A percentile compares a stretch with the other conserved stretches of the same genome.
These are phyloP conservation scores for Penicillium sp. DNA, from an alignment of 2,329 filamentous ascomycete genomes.

Conservation along the genomic window DNA sequence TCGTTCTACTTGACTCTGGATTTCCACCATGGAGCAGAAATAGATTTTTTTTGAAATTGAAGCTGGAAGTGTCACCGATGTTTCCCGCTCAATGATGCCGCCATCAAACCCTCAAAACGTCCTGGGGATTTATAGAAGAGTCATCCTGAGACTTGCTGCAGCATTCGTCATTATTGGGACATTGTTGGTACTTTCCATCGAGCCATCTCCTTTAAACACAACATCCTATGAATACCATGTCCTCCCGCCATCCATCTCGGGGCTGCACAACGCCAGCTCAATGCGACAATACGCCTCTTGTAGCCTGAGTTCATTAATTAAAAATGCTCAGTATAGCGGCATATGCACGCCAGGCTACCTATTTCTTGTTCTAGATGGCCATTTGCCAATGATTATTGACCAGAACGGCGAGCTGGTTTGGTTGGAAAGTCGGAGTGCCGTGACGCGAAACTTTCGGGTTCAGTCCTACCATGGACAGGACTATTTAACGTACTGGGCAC, in stretches of 20 bases:
- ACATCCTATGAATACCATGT: not conserved
- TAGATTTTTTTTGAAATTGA: not conserved
- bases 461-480: slow-evolving; percentile 10
- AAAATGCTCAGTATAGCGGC: not conserved
- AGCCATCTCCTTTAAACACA: not conserved
- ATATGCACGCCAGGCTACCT: slow-evolving; percentile 1
- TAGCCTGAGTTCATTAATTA: not conserved
- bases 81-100: not conserved
- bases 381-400: slow-evolving; percentile 1
- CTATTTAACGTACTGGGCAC: slow-evolving; percentile 12
- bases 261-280: not conserved
- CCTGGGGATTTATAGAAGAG: not conserved
- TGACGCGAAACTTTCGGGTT: slow-evolving; percentile 9
- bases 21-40: not conserved
- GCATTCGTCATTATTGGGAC: slow-evolving; percentile 1
- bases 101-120: not conserved
- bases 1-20: not conserved
- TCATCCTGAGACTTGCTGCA: not conserved
- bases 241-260: not conserved
- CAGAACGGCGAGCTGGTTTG: slow-evolving; percentile 7
- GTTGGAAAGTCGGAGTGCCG: not conserved
- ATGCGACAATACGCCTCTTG: not conserved
- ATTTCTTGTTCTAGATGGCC: slow-evolving; percentile 4
- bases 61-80: not conserved
- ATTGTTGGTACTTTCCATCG: not conserved